Percentiles rank a stretch among this genome's conserved stretches.
Conservation (phyloP, 2,329 filamentous ascomycete genomes). For the Neurospora sp. region DNA sequence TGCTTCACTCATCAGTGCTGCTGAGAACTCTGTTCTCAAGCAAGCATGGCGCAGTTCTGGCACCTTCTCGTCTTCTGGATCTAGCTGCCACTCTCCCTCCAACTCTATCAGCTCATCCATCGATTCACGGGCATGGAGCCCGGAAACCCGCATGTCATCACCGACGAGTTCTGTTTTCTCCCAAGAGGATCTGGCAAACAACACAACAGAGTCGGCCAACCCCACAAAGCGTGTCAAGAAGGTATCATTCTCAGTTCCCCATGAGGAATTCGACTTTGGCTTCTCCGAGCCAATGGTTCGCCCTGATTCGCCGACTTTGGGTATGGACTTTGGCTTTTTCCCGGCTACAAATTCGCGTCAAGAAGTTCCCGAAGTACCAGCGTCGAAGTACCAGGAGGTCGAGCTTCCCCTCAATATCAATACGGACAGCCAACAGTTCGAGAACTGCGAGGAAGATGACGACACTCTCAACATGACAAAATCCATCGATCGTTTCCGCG, state of each 20-base stretch:
- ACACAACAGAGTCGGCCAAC: constrained; percentile 10
- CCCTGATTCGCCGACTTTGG: constrained; percentile 51
- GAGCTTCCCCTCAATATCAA: constrained; percentile 13
- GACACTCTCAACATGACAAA: constrained; percentile 29
- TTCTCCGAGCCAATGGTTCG: constrained; percentile 39
- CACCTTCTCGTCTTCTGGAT: constrained; percentile 22
- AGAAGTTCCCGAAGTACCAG: constrained; percentile 20
- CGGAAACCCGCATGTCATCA: constrained; percentile 35
- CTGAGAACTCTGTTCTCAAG: constrained; percentile 30
- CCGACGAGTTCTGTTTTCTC: constrained; percentile 35
- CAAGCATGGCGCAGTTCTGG: constrained; percentile 28
- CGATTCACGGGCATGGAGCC: constrained; percentile 31
- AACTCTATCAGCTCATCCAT: constrained; percentile 38
- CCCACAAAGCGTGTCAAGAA: constrained; percentile 27
- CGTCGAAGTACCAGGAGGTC: constrained; percentile 13
- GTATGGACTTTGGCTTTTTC: constrained; percentile 37
- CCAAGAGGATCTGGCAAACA: constrained; percentile 23
- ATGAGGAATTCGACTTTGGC: constrained; percentile 22
- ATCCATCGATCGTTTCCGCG: constrained; percentile 39
- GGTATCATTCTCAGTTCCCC: constrained; percentile 32
- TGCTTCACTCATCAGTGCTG: constrained; percentile 34
- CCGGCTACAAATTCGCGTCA: constrained; percentile 15
- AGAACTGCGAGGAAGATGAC: constrained; percentile 12
- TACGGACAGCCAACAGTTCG: constrained; percentile 8
- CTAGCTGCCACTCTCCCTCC: constrained; percentile 36